A percentile compares a stretch with the other conserved stretches of the same genome.
These are phyloP conservation scores for Herpetospermum pedunculosum DNA, from an alignment of 306 rosid species.

Conservation along the genomic window DNA sequence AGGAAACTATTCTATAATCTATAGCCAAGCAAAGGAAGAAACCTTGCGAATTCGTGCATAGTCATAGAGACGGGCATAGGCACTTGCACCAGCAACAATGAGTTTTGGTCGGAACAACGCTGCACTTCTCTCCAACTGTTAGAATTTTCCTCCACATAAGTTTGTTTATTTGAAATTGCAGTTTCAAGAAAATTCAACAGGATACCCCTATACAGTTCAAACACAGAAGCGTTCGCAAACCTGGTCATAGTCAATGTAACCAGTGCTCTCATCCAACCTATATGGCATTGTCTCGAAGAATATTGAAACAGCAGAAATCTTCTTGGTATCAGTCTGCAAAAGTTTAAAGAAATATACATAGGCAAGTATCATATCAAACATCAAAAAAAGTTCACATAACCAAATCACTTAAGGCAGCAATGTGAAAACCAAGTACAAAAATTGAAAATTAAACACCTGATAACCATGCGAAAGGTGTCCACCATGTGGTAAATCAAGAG, in stretches of 20 bases:
- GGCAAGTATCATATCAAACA: neutral
- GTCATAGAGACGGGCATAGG: constrained; percentile 36
- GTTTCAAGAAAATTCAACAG: neutral
- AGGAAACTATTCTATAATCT: neutral
- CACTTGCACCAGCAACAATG: constrained; percentile 45
- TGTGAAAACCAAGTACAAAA: neutral
- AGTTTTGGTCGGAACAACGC: constrained; percentile 32
- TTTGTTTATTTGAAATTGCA: neutral
- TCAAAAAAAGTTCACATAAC: neutral
- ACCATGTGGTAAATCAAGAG: constrained; percentile 93
- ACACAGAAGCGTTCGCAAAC: constrained; percentile 18
- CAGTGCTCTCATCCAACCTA: constrained; percentile 69
- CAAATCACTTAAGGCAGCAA: neutral
- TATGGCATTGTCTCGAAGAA: constrained; percentile 80
- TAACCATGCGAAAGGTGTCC: constrained; percentile 97
- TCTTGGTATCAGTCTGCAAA: constrained; percentile 78
- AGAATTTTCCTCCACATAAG: neutral
- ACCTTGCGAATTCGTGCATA: constrained; percentile 37
- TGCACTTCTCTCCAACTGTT: constrained; percentile 36
- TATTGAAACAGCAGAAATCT: constrained; percentile 78
- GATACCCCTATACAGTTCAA: neutral
- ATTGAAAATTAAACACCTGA: constrained; percentile 40
- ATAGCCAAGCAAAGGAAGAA: constrained; percentile 1
- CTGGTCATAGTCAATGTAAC: constrained; percentile 93
- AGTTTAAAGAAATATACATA: neutral